Conservation (phyloP, 257 asterid species). For the Apocynum venetum region DNA sequence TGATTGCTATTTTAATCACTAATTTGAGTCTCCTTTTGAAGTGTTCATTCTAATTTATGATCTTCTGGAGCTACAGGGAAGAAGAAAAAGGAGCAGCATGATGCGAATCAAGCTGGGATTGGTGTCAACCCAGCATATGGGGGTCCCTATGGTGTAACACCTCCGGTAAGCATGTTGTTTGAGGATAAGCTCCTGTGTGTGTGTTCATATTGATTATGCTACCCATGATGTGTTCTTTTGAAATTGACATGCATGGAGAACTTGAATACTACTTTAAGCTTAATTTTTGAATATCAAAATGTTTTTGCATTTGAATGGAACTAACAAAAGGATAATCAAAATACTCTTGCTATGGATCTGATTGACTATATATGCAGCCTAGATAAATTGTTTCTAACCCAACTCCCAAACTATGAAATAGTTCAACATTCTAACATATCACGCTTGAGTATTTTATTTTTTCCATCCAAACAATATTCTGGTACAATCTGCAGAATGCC, state of each 20-base stretch:
- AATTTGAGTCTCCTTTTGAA: not conserved
- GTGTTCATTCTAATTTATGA: slow-evolving; percentile 4
- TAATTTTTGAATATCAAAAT: not conserved
- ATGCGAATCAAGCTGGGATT: slow-evolving; percentile 63
- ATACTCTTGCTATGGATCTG: not conserved
- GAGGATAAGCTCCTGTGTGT: slow-evolving; percentile 5
- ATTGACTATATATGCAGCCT: not conserved
- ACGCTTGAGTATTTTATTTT: not conserved
- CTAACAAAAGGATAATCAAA: not conserved
- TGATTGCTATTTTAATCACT: not conserved
- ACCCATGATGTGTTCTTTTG: not conserved
- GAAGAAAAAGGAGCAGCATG: slow-evolving; percentile 88
- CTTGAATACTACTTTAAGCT: not conserved
- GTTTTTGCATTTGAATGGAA: not conserved
- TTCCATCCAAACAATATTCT: not conserved
- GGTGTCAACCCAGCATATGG: slow-evolving; percentile 61
- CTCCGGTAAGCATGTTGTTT: slow-evolving; percentile 64
- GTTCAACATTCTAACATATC: no score
- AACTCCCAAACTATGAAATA: not conserved
- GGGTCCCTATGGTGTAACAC: slow-evolving; percentile 77
- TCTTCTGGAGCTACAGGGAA: slow-evolving; percentile 47
- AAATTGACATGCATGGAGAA: not conserved
- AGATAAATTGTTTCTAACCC: not conserved
- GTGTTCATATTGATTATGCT: not conserved
- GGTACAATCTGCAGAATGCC: not conserved